Evolutionary conservation across 192 early-diverging fungal species (phyloP).

Genomic region (Entomortierella lignicola): DNA sequence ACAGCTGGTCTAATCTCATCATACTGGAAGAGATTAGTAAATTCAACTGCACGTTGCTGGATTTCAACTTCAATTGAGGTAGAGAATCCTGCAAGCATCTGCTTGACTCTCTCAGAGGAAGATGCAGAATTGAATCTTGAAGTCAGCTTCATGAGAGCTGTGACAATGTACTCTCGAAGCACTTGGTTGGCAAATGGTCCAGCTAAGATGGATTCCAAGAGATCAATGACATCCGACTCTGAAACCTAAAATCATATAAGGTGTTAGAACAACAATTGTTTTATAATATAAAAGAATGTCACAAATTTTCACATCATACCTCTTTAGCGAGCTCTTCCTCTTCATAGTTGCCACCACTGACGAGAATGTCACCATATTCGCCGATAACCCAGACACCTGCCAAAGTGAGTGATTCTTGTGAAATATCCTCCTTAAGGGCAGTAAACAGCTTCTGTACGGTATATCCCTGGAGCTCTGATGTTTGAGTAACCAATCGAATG

Average conservation of each 20-base stretch:
- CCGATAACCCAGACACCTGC: conserved; percentile 95
- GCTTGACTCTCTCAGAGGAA: conserved; percentile 64
- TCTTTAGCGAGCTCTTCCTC: conserved; percentile 74
- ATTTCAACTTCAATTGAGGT: conserved; percentile 89
- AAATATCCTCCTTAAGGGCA: conserved; percentile 82
- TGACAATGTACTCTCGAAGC: conserved; percentile 87
- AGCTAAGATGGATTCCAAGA: conserved; percentile 79
- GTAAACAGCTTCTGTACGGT: conserved; percentile 90
- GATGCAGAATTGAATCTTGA: conserved; percentile 74
- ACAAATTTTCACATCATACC: conserved; percentile 35
- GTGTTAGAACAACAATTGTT: neutral
- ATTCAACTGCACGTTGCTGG: conserved; percentile 96
- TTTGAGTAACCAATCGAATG: conserved; percentile 87
- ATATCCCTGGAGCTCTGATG: conserved; percentile 86
- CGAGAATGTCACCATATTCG: conserved; percentile 95
- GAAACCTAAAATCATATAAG: conserved; percentile 56
- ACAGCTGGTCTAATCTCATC: conserved; percentile 78
- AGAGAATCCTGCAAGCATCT: conserved; percentile 69
- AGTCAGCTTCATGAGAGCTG: conserved; percentile 89
- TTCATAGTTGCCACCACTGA: conserved; percentile 72
- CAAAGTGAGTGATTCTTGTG: conserved; percentile 87
- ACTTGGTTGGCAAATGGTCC: conserved; percentile 84
- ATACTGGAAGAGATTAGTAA: conserved; percentile 81
- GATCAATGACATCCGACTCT: conserved; percentile 79
- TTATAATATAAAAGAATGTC: too few relatives aligned